phyloP scores from a whole-genome alignment of 495 filamentous ascomycete genomes.

The Oidiodendron maius region DNA sequence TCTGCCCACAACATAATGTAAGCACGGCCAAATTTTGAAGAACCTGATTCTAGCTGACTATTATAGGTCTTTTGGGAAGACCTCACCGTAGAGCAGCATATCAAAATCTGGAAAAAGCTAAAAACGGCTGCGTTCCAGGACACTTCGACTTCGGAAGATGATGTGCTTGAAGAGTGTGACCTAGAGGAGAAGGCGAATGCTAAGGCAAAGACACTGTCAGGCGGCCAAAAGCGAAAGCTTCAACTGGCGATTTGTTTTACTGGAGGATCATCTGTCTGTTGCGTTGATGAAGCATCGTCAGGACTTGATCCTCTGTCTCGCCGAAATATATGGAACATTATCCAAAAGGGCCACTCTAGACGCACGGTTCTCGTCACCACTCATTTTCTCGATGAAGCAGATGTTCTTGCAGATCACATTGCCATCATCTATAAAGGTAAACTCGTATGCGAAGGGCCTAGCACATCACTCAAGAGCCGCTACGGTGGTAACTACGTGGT shows the following conservation, averaged over 20 bases:
- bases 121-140: constrained; percentile 54
- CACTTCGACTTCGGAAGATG: constrained; percentile 51
- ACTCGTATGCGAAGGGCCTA: constrained; percentile 26
- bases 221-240: constrained; percentile 72
- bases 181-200: constrained; percentile 45
- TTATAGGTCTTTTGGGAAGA: constrained; percentile 47
- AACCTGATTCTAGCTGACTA: constrained; percentile 42
- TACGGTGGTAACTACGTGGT: constrained; percentile 18
- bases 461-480: constrained; percentile 24
- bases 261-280: constrained; percentile 64
- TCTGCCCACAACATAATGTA: constrained; percentile 66
- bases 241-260: constrained; percentile 66
- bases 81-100: constrained; percentile 45
- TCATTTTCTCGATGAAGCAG: constrained; percentile 32
- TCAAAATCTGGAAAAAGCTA: constrained; percentile 52
- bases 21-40: constrained; percentile 1
- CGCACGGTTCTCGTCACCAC: constrained; percentile 32
- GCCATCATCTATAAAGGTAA: constrained; percentile 30
- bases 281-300: constrained; percentile 58
- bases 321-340: constrained; percentile 45
- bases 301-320: constrained; percentile 34
- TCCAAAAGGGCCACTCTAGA: constrained; percentile 32
- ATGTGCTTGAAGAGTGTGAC: constrained; percentile 53
- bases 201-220: constrained; percentile 56
- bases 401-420: constrained; percentile 29